phyloP scores from a whole-genome alignment of 2,329 filamentous ascomycete species.

The Nothopassalora personata region DNA sequence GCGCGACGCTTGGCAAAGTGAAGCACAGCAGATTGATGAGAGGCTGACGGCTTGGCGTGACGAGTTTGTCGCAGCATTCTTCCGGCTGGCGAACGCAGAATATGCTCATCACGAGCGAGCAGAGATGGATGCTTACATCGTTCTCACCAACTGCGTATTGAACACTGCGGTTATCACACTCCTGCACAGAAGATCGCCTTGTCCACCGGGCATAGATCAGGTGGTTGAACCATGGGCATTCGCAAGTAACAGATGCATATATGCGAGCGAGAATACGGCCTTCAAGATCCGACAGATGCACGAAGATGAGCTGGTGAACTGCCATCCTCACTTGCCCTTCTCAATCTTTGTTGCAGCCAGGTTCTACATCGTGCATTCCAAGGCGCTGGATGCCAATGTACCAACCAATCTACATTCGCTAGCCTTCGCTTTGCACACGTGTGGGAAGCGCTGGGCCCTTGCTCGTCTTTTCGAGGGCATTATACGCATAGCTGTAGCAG shows the following conservation, averaged over 20 bases:
- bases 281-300: conserved; percentile 20
- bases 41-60: conserved; percentile 23
- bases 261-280: conserved; percentile 27
- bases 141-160: conserved; percentile 24
- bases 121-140: conserved; percentile 25
- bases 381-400: conserved; percentile 22
- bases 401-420: conserved; percentile 25
- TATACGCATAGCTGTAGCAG: conserved; percentile 25
- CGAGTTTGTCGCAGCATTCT: conserved; percentile 21
- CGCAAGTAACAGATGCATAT: conserved; percentile 27
- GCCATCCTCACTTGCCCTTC: conserved; percentile 24
- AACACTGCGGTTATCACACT: conserved; percentile 27
- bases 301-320: conserved; percentile 23
- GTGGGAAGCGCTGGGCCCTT: conserved; percentile 25
- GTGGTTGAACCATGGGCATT: conserved; percentile 27
- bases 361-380: conserved; percentile 29
- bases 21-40: conserved; percentile 26
- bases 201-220: conserved; percentile 20
- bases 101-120: conserved; percentile 16
- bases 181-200: conserved; percentile 23
- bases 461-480: conserved; percentile 24
- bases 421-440: conserved; percentile 24
- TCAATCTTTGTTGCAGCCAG: conserved; percentile 27
- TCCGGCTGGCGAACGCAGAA: conserved; percentile 13
- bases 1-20: conserved; percentile 22